phyloP scores from a whole-genome alignment of 495 filamentous ascomycete species.

The Penicillium salamii region DNA sequence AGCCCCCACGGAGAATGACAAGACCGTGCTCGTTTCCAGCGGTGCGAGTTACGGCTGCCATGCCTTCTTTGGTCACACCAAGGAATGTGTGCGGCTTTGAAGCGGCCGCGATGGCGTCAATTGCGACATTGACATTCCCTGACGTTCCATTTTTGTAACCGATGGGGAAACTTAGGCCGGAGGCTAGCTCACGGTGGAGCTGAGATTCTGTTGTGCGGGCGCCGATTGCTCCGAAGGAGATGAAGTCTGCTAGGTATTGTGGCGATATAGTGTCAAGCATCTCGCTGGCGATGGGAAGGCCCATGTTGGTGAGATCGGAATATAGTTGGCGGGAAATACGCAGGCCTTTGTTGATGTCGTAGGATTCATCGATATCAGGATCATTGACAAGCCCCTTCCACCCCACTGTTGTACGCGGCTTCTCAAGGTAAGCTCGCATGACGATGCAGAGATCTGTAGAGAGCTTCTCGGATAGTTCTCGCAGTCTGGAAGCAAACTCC shows the following conservation, averaged over 20 bases:
- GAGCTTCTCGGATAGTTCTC: slow-evolving; percentile 69
- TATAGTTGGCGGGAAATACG: slow-evolving; percentile 86
- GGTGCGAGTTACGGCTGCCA: slow-evolving; percentile 92
- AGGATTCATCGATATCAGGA: slow-evolving; percentile 94
- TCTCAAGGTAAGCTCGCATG: slow-evolving; percentile 99
- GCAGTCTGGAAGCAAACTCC: slow-evolving; percentile 79
- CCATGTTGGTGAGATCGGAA: slow-evolving; percentile 76
- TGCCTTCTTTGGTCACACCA: slow-evolving; percentile 97
- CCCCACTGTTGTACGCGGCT: slow-evolving; percentile 97
- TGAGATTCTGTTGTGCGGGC: slow-evolving; percentile 95
- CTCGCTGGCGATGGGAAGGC: slow-evolving; percentile 92
- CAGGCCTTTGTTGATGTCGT: slow-evolving; percentile 98
- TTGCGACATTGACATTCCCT: slow-evolving; percentile 85
- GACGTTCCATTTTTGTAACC: slow-evolving; percentile 99
- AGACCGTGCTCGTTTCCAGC: slow-evolving; percentile 95
- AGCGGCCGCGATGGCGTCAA: slow-evolving; percentile 92
- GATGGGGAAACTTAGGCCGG: slow-evolving; percentile 93
- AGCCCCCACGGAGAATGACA: slow-evolving; percentile 89
- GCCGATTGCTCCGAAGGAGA: slow-evolving; percentile 93
- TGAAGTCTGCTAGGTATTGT: slow-evolving; percentile 89
- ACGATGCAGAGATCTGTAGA: slow-evolving; percentile 82
- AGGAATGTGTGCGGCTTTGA: slow-evolving; percentile 94
- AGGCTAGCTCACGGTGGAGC: slow-evolving; percentile 91
- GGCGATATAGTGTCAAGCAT: slow-evolving; percentile 99
- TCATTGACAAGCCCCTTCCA: slow-evolving; percentile 99